Base-by-base conservation (phyloP, 805 yeast species). In the Yarrowia alimentaria region DNA sequence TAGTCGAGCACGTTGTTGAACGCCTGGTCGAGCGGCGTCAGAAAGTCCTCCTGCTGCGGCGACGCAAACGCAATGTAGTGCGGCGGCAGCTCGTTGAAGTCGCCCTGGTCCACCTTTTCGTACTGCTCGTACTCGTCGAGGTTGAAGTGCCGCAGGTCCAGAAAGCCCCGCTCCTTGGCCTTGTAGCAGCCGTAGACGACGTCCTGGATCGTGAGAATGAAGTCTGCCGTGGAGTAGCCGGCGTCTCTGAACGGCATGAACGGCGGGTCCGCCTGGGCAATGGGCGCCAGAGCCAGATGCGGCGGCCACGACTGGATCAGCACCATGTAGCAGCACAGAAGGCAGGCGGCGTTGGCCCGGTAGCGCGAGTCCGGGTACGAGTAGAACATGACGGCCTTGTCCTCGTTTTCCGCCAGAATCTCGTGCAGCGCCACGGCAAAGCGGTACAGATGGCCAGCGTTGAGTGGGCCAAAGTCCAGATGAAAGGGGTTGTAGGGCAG, bases 31-130 rank as follows among this genome's bases (percentile, higher is more conserved):
- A 60, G 56, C 5, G 61, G 60, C 6, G 62, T 55, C 32, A 53
- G 55, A 37, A 56, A 53, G 30, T 58, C 61, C 13, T 59, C 56
- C 42, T 67, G 67, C 61, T 83, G 90, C 60, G 99, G 99, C 1
- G 97, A 89, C 5, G 99, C 99, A 75, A 93, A 93, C 22, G 99
- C 99, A 57, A 93, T 83, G 61, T 91, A 93, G 64, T 93, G 95
- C 55, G 93, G 91, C 3, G 96, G 85, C 40, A 93, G 72, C 28
- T 84, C 82, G 65, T 93, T 93, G 61, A 93, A 86, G 67, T 93
- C 99, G 56, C 99, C 99, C 66, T 90, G 93, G 64, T 93, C 98
- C 2, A 93, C 99, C 56, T 95, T 73, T 67, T 93, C 99, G 63
- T 86, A 90, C 61, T 80, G 85, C 66, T 93, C 99, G 65, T 90